Percentiles rank a stretch among this genome's conserved stretches.
Conservation (phyloP, 805 yeast genomes). For the Candida anglica region DNA sequence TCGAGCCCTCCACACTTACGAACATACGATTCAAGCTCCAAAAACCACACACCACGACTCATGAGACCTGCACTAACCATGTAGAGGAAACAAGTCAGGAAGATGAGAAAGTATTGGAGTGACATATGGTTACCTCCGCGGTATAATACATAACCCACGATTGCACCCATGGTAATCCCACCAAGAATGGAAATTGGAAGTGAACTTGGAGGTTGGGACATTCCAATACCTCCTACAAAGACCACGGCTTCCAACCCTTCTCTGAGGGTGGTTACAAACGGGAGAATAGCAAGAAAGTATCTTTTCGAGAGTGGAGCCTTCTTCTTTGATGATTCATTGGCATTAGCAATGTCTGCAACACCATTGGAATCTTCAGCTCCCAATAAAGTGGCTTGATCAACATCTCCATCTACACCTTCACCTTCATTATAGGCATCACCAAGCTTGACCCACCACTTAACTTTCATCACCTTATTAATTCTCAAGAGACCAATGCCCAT, state of each 20-base stretch:
- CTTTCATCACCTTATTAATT: conserved; percentile 69
- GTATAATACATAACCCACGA: conserved; percentile 66
- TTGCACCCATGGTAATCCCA: conserved; percentile 57
- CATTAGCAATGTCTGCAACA: neutral
- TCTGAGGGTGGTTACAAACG: conserved; percentile 80
- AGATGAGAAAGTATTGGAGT: conserved; percentile 66
- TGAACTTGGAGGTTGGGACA: conserved; percentile 62
- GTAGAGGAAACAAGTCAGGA: conserved; percentile 76
- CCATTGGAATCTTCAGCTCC: neutral
- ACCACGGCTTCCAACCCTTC: conserved; percentile 93
- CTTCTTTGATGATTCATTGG: neutral
- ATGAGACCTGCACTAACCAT: conserved; percentile 83
- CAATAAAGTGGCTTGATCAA: neutral
- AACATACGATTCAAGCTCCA: conserved; percentile 76
- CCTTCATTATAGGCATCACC: conserved; percentile 33
- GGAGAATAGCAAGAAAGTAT: conserved; percentile 72
- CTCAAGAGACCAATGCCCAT: conserved; percentile 86
- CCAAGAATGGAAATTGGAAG: conserved; percentile 50
- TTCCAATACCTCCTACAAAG: conserved; percentile 80
- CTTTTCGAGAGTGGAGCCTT: conserved; percentile 38
- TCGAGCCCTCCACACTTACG: conserved; percentile 76
- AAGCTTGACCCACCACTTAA: conserved; percentile 63
- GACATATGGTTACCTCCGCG: conserved; percentile 77
- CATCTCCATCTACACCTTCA: neutral
- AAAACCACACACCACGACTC: conserved; percentile 87